Conservation (phyloP, 2,329 filamentous ascomycete genomes). For the Penicillium sp. region DNA sequence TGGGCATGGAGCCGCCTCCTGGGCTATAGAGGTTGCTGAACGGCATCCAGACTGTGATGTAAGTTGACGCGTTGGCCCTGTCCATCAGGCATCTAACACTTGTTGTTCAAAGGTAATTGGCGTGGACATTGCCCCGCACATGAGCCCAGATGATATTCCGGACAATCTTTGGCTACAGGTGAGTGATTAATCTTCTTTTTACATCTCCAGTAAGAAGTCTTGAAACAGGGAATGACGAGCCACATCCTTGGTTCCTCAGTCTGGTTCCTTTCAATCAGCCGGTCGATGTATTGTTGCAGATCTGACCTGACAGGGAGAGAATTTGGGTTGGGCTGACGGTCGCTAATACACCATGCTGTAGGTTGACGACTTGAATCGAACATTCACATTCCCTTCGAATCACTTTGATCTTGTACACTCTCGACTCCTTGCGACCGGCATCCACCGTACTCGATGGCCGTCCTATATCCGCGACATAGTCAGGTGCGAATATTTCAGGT, state of each 20-base stretch:
- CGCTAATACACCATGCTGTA: slow-evolving; percentile 26
- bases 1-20: slow-evolving; percentile 69
- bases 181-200: slow-evolving; percentile 19
- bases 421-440: slow-evolving; percentile 59
- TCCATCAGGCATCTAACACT: slow-evolving; percentile 16
- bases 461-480: slow-evolving; percentile 75
- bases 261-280: not conserved
- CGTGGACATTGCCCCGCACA: slow-evolving; percentile 70
- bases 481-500: slow-evolving; percentile 34
- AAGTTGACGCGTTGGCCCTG: slow-evolving; percentile 20
- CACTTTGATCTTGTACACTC: slow-evolving; percentile 85
- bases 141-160: slow-evolving; percentile 64
- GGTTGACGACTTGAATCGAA: slow-evolving; percentile 70
- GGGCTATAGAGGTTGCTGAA: slow-evolving; percentile 69
- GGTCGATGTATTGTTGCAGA: not conserved
- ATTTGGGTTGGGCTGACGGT: not conserved
- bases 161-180: slow-evolving; percentile 68
- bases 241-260: not conserved
- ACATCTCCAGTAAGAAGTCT: not conserved
- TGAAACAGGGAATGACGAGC: not conserved
- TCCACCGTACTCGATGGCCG: slow-evolving; percentile 71
- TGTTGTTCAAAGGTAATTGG: slow-evolving; percentile 60
- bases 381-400: slow-evolving; percentile 67
- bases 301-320: not conserved
- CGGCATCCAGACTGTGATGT: slow-evolving; percentile 66